Base-by-base conservation (phyloP, 2,329 filamentous ascomycete genomes). In the Xylaria sp. region DNA sequence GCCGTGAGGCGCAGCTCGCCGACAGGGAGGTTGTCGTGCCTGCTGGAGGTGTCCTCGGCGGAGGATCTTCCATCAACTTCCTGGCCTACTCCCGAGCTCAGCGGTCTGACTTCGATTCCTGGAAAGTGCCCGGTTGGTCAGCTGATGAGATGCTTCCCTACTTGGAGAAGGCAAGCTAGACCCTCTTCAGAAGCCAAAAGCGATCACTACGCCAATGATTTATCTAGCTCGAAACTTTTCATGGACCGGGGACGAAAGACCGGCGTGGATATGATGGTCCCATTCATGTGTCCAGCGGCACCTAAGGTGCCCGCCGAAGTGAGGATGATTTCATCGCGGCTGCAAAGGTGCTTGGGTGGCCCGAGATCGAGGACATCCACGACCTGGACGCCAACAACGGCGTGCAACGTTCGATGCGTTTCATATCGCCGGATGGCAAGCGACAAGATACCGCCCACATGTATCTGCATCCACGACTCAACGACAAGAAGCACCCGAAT, bases 311-410 rank as follows among this genome's bases (percentile, higher is more conserved):
- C 24, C 6, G 6, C 5, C 5, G 24, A 26, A 11, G 6, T 26
- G 42, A 29, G 45, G 70, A 76, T 1, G 73, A 80, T 21, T 80
- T 85, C 45, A 72, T 84, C 29, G 65, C 76, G 0, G 78, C 80
- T 1, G 72, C 77, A 0, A 69, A 66, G 4, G 63, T 76, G 43
- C 66, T 80, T 22, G 83, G 82, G 2, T 78, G 77, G 60, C 71
- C 72, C 1, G 74, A 82, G 52, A 70, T 81, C 17, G 66, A 73
- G n/a, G 81, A 87, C 58, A 49, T 84, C 20, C 77, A 85, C 50
- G 74, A 77, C 48, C 70, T 85, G 0, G 73, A 80, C 0, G 52
- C 72, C 44, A 42, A 9, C 7, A 44, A 46, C 19, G 43, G 21
- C 1, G 72, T 71, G 2, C 45, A 13, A n/a, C 20, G 13, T 4